These are phyloP conservation scores for Chlorella variabilis DNA, from an alignment of 163 green algal species.

Conservation along the genomic window DNA sequence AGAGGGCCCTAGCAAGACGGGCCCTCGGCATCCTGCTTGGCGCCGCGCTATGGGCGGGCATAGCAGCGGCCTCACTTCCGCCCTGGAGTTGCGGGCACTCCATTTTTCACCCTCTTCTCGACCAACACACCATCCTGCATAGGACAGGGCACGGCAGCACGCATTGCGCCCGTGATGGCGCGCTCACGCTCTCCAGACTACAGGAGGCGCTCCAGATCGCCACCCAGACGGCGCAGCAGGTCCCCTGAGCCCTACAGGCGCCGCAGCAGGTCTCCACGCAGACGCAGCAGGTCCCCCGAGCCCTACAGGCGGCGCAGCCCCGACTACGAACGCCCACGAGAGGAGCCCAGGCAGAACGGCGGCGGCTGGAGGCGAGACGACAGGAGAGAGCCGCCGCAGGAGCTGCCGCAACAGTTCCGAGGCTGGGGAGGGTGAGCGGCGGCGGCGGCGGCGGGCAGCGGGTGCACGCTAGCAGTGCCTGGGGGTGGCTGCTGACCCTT, in stretches of 20 bases:
- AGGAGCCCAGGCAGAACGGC: background rate
- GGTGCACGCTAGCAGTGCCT: too few species aligned
- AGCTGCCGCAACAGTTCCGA: constrained; percentile 6
- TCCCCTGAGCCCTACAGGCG: background rate
- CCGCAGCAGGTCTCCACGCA: background rate
- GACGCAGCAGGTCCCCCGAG: background rate
- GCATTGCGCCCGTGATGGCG: too few species aligned
- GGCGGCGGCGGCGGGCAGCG: background rate
- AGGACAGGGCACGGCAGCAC: too few species aligned
- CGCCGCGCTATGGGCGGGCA: too few species aligned
- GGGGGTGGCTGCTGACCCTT: background rate
- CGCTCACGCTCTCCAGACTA: constrained; percentile 26
- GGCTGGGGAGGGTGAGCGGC: background rate
- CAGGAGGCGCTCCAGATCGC: background rate
- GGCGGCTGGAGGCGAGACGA: background rate
- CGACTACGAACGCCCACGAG: background rate
- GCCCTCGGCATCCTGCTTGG: too few species aligned
- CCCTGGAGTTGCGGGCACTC: too few species aligned
- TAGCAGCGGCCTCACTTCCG: too few species aligned
- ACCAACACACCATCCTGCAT: too few species aligned
- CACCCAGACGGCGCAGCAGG: background rate
- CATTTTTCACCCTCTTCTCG: too few species aligned
- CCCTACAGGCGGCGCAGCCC: background rate
- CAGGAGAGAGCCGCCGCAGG: too few species aligned
- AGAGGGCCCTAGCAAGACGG: too few species aligned